Conservation (phyloP, 2,329 filamentous ascomycete species). For the Orbilia quercus region DNA sequence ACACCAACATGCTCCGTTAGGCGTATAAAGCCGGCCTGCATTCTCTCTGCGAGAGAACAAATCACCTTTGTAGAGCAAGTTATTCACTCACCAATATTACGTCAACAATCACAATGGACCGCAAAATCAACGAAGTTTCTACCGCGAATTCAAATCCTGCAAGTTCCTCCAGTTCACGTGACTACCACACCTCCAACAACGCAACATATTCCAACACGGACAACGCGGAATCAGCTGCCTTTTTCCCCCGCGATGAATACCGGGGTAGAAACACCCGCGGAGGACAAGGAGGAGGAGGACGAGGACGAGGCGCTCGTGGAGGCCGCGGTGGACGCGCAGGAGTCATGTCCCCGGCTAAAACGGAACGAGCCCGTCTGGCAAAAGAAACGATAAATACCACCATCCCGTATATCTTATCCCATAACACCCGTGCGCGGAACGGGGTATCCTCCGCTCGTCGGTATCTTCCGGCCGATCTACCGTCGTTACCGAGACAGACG, state of each 20-base stretch:
- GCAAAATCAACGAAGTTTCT: slow-evolving; percentile 3
- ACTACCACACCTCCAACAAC: background rate
- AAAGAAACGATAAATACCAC: slow-evolving; percentile 71
- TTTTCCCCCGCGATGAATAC: too few species aligned
- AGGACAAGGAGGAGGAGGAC: background rate
- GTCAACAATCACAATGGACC: background rate
- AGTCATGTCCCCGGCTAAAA: slow-evolving; percentile 40
- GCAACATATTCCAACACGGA: background rate
- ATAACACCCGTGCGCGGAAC: slow-evolving; percentile 69
- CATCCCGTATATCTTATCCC: slow-evolving; percentile 69
- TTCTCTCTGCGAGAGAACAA: too few species aligned
- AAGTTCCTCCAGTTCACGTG: background rate
- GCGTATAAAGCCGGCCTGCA: too few species aligned
- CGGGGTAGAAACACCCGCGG: too few species aligned
- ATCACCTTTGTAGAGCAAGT: too few species aligned
- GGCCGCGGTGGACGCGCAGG: slow-evolving; percentile 10
- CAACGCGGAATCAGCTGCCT: slow-evolving; percentile 1
- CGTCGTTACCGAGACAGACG: slow-evolving; percentile 36
- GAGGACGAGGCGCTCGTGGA: background rate
- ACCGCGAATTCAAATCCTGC: background rate
- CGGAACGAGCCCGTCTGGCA: slow-evolving; percentile 67
- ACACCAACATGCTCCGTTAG: too few species aligned
- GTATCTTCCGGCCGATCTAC: slow-evolving; percentile 61
- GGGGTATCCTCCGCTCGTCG: slow-evolving; percentile 68
- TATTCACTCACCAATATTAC: background rate